These are phyloP conservation scores for Acacia crassicarpa DNA, from an alignment of 306 rosid genomes.

Conservation along the genomic window DNA sequence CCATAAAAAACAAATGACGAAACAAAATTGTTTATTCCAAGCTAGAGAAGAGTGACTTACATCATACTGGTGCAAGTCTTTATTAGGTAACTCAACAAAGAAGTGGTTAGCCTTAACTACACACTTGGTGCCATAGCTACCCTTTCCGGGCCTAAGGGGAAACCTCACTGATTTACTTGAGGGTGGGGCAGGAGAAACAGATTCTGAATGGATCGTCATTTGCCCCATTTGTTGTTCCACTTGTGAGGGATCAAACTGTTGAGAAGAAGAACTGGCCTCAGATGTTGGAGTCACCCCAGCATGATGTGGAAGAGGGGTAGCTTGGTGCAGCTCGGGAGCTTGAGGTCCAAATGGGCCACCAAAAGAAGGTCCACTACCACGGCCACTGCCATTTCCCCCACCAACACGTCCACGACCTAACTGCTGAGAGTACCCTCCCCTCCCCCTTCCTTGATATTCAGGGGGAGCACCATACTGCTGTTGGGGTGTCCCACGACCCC, in stretches of 20 bases:
- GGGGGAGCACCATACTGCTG: slow-evolving; percentile 71
- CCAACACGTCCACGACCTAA: slow-evolving; percentile 62
- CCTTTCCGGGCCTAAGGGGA: slow-evolving; percentile 95
- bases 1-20: not conserved
- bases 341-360: slow-evolving; percentile 73
- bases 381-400: slow-evolving; percentile 47
- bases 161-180: slow-evolving; percentile 88
- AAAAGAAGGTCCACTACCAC: slow-evolving; percentile 56
- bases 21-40: not conserved
- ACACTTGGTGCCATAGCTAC: slow-evolving; percentile 61
- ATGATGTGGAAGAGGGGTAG: slow-evolving; percentile 62
- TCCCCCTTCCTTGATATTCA: slow-evolving; percentile 80
- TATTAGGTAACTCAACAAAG: slow-evolving; percentile 82
- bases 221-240: slow-evolving; percentile 44
- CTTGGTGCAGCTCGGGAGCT: slow-evolving; percentile 99
- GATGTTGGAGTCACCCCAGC: slow-evolving; percentile 49
- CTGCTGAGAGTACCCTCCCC: slow-evolving; percentile 79
- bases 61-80: slow-evolving; percentile 95
- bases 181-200: slow-evolving; percentile 48
- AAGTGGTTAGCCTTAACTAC: slow-evolving; percentile 91
- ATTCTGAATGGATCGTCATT: slow-evolving; percentile 45
- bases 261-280: slow-evolving; percentile 71
- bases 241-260: slow-evolving; percentile 42
- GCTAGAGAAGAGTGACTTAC: slow-evolving; percentile 45
- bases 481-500: slow-evolving; percentile 59